These are phyloP conservation scores for Mycena rebaudengoi DNA, from an alignment of 768 basidiomycete species.

Conservation along the genomic window DNA sequence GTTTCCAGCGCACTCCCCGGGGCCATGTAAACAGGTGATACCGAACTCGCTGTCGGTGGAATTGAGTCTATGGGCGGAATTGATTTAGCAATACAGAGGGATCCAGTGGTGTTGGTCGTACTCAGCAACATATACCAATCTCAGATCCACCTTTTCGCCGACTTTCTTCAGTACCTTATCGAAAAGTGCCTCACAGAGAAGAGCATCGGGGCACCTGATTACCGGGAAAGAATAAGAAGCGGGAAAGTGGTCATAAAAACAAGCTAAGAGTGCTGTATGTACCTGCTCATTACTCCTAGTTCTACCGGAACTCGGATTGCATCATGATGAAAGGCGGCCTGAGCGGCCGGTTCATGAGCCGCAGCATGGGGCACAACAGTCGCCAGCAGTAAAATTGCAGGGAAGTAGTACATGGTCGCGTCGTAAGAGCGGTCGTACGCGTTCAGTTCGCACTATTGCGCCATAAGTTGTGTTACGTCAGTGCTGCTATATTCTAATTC, in stretches of 20 bases:
- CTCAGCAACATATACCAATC: constrained; percentile 79
- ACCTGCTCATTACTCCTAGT: constrained; percentile 60
- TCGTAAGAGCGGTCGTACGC: neutral
- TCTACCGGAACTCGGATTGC: constrained; percentile 54
- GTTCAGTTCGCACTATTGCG: no score
- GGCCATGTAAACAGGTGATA: constrained; percentile 84
- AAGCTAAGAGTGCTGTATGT: no score
- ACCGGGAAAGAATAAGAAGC: neutral
- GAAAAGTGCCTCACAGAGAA: constrained; percentile 82
- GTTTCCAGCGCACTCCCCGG: constrained; percentile 86
- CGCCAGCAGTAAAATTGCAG: neutral
- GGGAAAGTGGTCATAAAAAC: no score
- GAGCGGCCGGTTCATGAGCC: neutral
- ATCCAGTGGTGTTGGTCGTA: constrained; percentile 46
- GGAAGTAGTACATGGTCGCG: neutral
- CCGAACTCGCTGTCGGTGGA: constrained; percentile 75
- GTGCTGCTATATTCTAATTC: no score
- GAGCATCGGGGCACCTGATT: constrained; percentile 74
- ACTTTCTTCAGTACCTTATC: constrained; percentile 74
- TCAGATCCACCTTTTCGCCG: constrained; percentile 69
- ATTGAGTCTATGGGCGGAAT: constrained; percentile 58
- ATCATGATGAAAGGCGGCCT: neutral
- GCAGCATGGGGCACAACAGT: neutral
- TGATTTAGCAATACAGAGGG: constrained; percentile 12
- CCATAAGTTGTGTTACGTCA: constrained; percentile 6